Conservation (phyloP, 1,284 basidiomycete species). For the Ustilago sp. region DNA sequence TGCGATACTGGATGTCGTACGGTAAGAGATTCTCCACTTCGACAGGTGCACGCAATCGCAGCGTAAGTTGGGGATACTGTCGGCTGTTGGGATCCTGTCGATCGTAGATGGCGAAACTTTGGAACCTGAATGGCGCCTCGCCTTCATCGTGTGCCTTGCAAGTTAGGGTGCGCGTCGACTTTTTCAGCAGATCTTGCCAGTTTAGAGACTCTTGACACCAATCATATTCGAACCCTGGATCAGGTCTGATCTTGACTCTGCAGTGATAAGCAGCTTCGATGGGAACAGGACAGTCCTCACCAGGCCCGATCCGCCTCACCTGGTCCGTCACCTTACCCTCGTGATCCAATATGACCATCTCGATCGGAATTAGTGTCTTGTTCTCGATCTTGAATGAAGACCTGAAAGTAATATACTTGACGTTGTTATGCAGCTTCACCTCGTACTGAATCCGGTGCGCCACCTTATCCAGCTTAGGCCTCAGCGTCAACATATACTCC, state of each 20-base stretch:
- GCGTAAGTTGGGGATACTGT: conserved; percentile 82
- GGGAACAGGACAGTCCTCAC: conserved; percentile 89
- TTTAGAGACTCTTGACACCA: conserved; percentile 87
- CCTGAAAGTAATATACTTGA: conserved; percentile 93
- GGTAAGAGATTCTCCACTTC: conserved; percentile 97
- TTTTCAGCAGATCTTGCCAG: conserved; percentile 85
- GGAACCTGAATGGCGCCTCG: conserved; percentile 95
- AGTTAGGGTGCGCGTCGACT: conserved; percentile 83
- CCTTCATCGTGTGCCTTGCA: conserved; percentile 84
- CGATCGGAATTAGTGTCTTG: conserved; percentile 89
- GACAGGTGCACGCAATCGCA: conserved; percentile 91
- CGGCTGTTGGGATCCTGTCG: conserved; percentile 74
- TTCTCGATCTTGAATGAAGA: conserved; percentile 96
- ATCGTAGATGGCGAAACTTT: conserved; percentile 89
- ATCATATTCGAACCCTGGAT: conserved; percentile 93
- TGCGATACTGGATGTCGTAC: conserved; percentile 91
- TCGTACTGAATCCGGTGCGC: conserved; percentile 89
- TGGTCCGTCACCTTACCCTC: conserved; percentile 83
- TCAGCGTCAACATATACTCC: conserved; percentile 86
- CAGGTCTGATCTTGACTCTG: conserved; percentile 87
- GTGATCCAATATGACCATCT: conserved; percentile 89
- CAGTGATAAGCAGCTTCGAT: conserved; percentile 89
- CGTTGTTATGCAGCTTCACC: conserved; percentile 88
- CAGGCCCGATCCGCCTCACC: conserved; percentile 88
- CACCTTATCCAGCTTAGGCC: conserved; percentile 82